Evolutionary conservation across 257 asterid species (phyloP), one percentile per base, ranked within the genome.

Genomic region (Haberlea rhodopensis): DNA sequence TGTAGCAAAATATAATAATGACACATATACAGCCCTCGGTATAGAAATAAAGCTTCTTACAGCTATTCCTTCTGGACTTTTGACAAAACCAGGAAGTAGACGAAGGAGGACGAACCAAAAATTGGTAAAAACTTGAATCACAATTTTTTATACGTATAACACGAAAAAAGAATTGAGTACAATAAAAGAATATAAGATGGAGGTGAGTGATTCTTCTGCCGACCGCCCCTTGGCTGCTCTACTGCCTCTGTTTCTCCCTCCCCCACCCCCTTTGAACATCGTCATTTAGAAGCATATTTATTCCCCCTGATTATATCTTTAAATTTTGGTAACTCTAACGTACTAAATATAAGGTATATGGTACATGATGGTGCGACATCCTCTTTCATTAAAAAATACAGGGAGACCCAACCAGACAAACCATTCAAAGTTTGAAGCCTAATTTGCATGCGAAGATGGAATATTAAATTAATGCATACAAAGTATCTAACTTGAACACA

Each of bases 401-500:
- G 0, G 16, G 18, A 40, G 24, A 3, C 66, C 6, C 5, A 6
- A 40, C 22, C 15, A 61, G n/a, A 61, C 53, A 37, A 40, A 20
- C 11, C n/a, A 7, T 15, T 15, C 5, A 1, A 23, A 24, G 8
- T 2, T 43, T 34, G 19, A 25, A 40, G 5, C 56, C 15, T 19
- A 25, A 62, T 62, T 62, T 62, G 18, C 54, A 40, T 22, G 1
- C 6, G 6, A 11, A 40, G 4, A 40, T 2, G 18, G 48, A 40
- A 40, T 11, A 13, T 13, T 10, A 3, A 5, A 20, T 37, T 19
- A 37, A 40, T 13, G 13, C 5, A 60, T 8, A 3, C n/a, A 5
- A 15, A 23, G 66, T 22, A 60, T 60, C 53, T 13, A 29, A 40
- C 66, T 62, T 40, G 8, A 62, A 43, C 3, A 6, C 19, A 53